Evolutionary conservation across 2,329 filamentous ascomycete genomes (phyloP).

Genomic region (Monilinia polystroma): DNA sequence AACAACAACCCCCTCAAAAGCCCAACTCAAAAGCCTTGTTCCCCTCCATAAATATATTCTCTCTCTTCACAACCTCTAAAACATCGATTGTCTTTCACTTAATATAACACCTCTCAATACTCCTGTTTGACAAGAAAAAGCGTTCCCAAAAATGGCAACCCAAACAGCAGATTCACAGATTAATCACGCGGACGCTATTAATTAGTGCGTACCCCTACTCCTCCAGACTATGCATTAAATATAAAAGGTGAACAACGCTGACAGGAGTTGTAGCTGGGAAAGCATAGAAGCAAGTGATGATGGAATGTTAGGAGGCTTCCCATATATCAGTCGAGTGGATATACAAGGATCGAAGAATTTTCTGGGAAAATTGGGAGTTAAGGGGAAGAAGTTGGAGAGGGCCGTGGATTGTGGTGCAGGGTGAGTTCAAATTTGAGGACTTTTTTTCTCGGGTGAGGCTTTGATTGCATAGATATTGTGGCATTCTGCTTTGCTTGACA

Average conservation of each 20-base stretch:
- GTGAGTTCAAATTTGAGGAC: constrained; percentile 32
- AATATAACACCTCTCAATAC: background rate
- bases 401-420: constrained; percentile 45
- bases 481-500: background rate
- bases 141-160: background rate
- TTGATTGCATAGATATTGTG: background rate
- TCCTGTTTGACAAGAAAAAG: background rate
- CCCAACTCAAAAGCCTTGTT: background rate
- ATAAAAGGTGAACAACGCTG: background rate
- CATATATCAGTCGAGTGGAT: constrained; percentile 67
- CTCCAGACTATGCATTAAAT: background rate
- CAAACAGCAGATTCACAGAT: constrained; percentile 15
- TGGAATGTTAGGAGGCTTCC: constrained; percentile 79
- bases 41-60: background rate
- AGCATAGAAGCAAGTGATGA: constrained; percentile 54
- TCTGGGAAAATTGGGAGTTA: constrained; percentile 61
- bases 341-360: constrained; percentile 69
- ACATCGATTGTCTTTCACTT: background rate
- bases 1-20: constrained; percentile 5
- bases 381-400: constrained; percentile 38
- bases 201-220: constrained; percentile 14
- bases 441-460: background rate
- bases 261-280: constrained; percentile 44
- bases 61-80: background rate
- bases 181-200: constrained; percentile 20